Base-by-base conservation (phyloP, 345 rosid species). In the Rhodamnia argentea region DNA sequence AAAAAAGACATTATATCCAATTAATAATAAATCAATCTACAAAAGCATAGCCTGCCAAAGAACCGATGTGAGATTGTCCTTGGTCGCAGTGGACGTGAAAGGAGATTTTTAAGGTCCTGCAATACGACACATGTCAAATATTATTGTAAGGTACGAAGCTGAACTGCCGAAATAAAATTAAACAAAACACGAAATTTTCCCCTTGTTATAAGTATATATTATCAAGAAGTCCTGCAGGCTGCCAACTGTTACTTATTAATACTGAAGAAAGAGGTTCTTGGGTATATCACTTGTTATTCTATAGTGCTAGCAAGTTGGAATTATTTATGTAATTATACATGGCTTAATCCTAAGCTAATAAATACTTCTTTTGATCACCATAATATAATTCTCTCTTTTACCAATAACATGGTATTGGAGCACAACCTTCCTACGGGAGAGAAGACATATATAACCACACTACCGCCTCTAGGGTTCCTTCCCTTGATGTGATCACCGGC, bases 11-110 rank as follows among this genome's bases (percentile, higher is more conserved):
- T 32, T 70, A 40, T 18, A 37, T 42, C 78, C 78, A 18, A 70
- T 32, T 70, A 32, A 70, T 62, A 62, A 62, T 32, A 70, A 70
- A 37, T 70, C 78, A 32, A 32, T 32, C 78, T 70, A 2, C 75
- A 62, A 50, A 44, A 50, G 52, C 52, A 50, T 50, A 10, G 13
- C 97, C 99, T 7, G 99, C 96, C 89, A 93, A 93, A 94, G 91
- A 92, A 96, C 78, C 95, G 95, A 89, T 90, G 94, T 44, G 99
- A 97, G 91, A 97, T 94, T 85, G 95, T 88, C 83, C 90, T 94
- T 32, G 98, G 99, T 87, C 92, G 96, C 92, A 96, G 88, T 15
- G 98, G 99, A 59, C 86, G 90, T 85, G 98, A 93, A 89, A 97
- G 92, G 44, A 91, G 86, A n/a, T 83, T 70, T 87, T 90, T 92